Conservation (phyloP, 164 flowering plant species). For the Chimonanthus praecox region DNA sequence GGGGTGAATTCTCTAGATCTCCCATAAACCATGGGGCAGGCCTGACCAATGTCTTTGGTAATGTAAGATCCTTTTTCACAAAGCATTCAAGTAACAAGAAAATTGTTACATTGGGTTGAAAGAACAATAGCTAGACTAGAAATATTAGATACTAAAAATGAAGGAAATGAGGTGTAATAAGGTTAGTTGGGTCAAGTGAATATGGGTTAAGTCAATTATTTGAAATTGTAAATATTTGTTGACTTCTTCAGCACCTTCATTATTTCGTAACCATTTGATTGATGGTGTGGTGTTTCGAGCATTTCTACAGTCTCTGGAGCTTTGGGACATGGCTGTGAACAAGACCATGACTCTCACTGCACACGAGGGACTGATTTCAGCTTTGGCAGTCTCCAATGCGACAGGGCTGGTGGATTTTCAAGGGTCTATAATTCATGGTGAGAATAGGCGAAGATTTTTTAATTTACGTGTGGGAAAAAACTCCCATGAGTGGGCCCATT, state of each 20-base stretch:
- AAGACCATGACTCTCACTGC: conserved; percentile 65
- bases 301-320: conserved; percentile 52
- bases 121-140: too few species aligned
- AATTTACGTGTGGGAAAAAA: too few species aligned
- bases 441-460: too few species aligned
- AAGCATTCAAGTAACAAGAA: too few species aligned
- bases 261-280: not conserved
- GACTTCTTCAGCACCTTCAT: not conserved
- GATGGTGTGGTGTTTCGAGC: not conserved
- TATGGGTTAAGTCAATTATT: too few species aligned
- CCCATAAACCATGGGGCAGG: conserved; percentile 10
- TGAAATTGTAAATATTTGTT: too few species aligned
- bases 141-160: too few species aligned
- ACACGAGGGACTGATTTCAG: conserved; percentile 54
- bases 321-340: conserved; percentile 71
- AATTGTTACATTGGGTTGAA: too few species aligned
- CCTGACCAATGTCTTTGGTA: conserved; percentile 22
- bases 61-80: conserved; percentile 19
- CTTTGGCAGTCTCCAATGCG: conserved; percentile 51
- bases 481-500: too few species aligned
- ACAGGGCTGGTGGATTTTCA: conserved; percentile 40
- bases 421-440: too few species aligned
- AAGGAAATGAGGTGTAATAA: too few species aligned
- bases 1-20: conserved; percentile 10
- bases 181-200: too few species aligned